Evolutionary conservation across 1,284 basidiomycete genomes (phyloP), one percentile per base, ranked within the genome.

Genomic region (Sanghuangporus sanghuang): DNA sequence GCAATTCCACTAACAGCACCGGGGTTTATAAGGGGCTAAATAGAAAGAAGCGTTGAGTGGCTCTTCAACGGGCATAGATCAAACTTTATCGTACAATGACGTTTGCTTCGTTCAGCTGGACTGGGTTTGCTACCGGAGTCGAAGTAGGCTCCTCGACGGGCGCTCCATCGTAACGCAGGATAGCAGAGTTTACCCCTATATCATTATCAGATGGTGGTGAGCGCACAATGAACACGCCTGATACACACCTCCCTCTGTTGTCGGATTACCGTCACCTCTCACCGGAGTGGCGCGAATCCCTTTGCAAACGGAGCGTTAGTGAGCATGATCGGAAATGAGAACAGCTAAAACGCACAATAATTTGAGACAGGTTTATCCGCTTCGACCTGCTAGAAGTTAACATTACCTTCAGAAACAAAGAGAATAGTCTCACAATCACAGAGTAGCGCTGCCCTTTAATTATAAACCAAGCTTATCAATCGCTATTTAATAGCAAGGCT

Each of bases 111-210:
- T 69, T 64, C 12, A 77, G 64, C 9, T 67, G 60, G 14, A 69
- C 68, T 3, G 58, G 18, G 66, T 64, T 68, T 40, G 66, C 49
- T 6, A 56, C 69, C 66, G 18, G 73, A 67, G 35, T 63, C 16
- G 64, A 73, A 6, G 67, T 71, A 12, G 77, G 76, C n/a, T 78
- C 76, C 9, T 59, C 68, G 21, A 42, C 60, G 6, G 71, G 67
- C 3, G 78, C 78, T 14, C 75, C 73, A n/a, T 63, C 64, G 63
- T 80, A 80, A 21, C 77, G 75, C 35, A 81, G 69, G 57, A 81
- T 79, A 3, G 77, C 80, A 39, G 75, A 77, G 63, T 79, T 79
- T 44, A 76, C 55, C 18, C 54, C 61, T 62, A 36, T 12, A 42
- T 40, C 5, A 36, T 38, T 5, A 39, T 56, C 35, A 35, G 27